Conservation (phyloP, 2,329 filamentous ascomycete species). For the Penicillium carneum region DNA sequence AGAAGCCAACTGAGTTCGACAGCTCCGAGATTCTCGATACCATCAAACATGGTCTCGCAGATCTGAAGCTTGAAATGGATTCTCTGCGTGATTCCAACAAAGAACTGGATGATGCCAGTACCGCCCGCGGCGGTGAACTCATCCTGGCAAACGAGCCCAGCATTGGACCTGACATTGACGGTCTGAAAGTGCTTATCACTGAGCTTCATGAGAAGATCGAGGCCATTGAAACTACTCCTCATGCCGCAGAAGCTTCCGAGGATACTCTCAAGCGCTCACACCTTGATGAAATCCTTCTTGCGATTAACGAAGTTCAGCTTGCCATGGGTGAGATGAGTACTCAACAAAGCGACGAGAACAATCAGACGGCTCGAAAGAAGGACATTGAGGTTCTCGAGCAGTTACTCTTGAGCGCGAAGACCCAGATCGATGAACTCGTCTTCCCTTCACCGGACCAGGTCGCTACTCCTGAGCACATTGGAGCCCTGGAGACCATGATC, state of each 20-base stretch:
- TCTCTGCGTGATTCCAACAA: constrained; percentile 68
- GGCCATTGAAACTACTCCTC: constrained; percentile 65
- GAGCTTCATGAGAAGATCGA: constrained; percentile 87
- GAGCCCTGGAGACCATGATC: constrained; percentile 70
- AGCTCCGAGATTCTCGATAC: constrained; percentile 90
- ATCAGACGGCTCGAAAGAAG: constrained; percentile 71
- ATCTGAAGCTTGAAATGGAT: constrained; percentile 79
- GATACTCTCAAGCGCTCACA: constrained; percentile 57
- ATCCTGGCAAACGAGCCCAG: constrained; percentile 62
- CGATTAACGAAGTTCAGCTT: constrained; percentile 63
- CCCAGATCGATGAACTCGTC: constrained; percentile 80
- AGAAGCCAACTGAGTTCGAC: constrained; percentile 82
- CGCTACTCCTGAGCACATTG: constrained; percentile 68
- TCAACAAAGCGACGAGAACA: constrained; percentile 58
- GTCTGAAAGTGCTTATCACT: constrained; percentile 81
- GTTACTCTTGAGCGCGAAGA: constrained; percentile 86
- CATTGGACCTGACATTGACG: constrained; percentile 71
- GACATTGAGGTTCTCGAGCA: constrained; percentile 91
- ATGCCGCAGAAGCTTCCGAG: constrained; percentile 47
- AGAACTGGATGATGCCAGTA: constrained; percentile 59
- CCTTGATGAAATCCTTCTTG: constrained; percentile 56
- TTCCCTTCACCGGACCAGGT: constrained; percentile 70
- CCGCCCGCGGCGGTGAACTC: constrained; percentile 62
- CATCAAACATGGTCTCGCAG: constrained; percentile 79
- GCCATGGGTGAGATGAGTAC: constrained; percentile 62